Evolutionary conservation across 768 basidiomycete genomes (phyloP).

Genomic region (Rhodosporidiobolus odoratus): DNA sequence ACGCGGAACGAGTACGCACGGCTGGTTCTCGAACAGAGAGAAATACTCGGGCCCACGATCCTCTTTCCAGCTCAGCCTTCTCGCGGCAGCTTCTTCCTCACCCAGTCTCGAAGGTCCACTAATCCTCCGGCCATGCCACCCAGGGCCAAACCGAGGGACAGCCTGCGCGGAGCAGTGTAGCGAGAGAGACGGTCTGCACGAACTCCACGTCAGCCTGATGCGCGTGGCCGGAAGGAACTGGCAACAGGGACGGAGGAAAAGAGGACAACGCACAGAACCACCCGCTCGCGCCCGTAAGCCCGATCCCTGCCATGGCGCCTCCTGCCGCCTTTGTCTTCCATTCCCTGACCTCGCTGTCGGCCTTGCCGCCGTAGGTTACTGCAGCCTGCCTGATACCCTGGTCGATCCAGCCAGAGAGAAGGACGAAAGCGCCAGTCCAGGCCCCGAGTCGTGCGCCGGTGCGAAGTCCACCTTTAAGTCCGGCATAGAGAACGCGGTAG

Average conservation of each 20-base stretch:
- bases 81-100: conserved; percentile 1
- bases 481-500: conserved; percentile 72
- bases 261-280: conserved; percentile 22
- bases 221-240: no score
- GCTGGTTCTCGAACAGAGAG: no score
- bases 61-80: not conserved
- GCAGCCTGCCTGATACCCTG: not conserved
- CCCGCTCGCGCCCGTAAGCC: conserved; percentile 7
- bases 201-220: no score
- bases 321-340: conserved; percentile 5
- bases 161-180: not conserved
- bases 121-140: conserved; percentile 30
- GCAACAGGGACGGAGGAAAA: not conserved
- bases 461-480: conserved; percentile 57
- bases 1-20: no score
- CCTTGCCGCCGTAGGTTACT: not conserved
- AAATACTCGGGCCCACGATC: not conserved
- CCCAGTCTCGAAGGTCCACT: conserved; percentile 32
- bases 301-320: conserved; percentile 11
- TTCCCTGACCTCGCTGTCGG: not conserved
- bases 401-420: conserved; percentile 20
- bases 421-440: conserved; percentile 32
- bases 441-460: conserved; percentile 22
- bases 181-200: conserved; percentile 34
- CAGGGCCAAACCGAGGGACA: conserved; percentile 16